These are phyloP conservation scores for Geotrichum siamense DNA, from an alignment of 1,139 yeast genomes.

Conservation along the genomic window DNA sequence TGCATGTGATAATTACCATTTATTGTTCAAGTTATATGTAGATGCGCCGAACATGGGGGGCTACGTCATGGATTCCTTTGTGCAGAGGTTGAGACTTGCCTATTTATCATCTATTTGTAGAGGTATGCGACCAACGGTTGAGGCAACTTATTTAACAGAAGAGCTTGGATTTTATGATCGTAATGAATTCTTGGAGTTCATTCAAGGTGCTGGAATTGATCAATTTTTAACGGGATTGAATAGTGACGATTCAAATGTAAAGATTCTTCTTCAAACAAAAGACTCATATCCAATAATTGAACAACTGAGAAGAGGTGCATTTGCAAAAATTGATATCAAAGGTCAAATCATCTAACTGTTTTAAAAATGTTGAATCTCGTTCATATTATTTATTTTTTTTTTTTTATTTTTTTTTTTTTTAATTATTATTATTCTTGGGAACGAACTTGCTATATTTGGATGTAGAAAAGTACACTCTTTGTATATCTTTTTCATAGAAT, in stretches of 20 bases:
- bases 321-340: conserved; percentile 75
- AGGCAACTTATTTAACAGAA: conserved; percentile 40
- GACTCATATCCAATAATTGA: conserved; percentile 45
- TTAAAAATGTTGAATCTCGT: background rate
- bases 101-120: conserved; percentile 54
- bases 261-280: conserved; percentile 35
- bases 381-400: background rate
- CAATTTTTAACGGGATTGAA: conserved; percentile 32
- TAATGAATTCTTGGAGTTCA: conserved; percentile 38
- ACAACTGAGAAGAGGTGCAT: conserved; percentile 36
- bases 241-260: conserved; percentile 8
- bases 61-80: conserved; percentile 42
- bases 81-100: conserved; percentile 51
- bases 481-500: too few species aligned
- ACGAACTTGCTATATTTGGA: too few species aligned
- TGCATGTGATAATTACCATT: conserved; percentile 46
- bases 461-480: too few species aligned
- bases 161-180: conserved; percentile 44
- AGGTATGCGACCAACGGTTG: conserved; percentile 49
- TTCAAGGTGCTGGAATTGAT: conserved; percentile 39
- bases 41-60: conserved; percentile 40
- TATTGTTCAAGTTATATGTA: conserved; percentile 43
- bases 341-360: conserved; percentile 51
- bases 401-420: background rate
- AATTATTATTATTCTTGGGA: too few species aligned